Conservation (phyloP, 495 filamentous ascomycete genomes). For the Xylaria nigripes region DNA sequence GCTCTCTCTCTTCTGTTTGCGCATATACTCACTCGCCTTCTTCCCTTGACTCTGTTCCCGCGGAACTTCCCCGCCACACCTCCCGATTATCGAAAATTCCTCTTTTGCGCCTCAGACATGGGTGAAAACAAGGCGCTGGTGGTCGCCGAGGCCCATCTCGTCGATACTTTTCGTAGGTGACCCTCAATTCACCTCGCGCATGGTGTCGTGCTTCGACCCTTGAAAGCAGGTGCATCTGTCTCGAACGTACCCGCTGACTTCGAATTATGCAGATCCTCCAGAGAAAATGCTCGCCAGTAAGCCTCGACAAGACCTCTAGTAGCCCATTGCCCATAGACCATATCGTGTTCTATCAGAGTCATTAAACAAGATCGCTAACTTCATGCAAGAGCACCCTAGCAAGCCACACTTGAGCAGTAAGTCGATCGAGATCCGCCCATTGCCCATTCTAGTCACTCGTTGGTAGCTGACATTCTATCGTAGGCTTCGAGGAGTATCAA, state of each 20-base stretch:
- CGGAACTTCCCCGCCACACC: conserved; percentile 16
- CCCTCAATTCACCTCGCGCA: not conserved
- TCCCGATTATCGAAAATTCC: conserved; percentile 15
- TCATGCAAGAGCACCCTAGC: conserved; percentile 46
- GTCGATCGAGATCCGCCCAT: conserved; percentile 11
- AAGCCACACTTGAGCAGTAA: conserved; percentile 48
- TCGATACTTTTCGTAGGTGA: conserved; percentile 66
- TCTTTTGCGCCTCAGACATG: conserved; percentile 46
- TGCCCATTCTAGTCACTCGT: not conserved
- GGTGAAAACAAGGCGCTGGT: conserved; percentile 59
- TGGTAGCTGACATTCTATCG: conserved; percentile 8
- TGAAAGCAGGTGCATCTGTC: not conserved
- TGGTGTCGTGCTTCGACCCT: not conserved
- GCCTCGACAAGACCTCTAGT: conserved; percentile 21
- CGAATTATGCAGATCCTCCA: conserved; percentile 38
- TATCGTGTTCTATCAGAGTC: not conserved
- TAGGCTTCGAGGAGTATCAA: conserved; percentile 77
- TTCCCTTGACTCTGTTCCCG: conserved; percentile 20
- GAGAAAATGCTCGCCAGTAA: conserved; percentile 56
- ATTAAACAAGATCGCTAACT: not conserved
- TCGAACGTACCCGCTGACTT: conserved; percentile 11
- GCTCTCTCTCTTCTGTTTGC: not conserved
- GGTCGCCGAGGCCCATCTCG: conserved; percentile 77
- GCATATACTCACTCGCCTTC: not conserved
- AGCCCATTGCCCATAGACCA: not conserved